These are phyloP conservation scores for Coemansia sp. DNA, from an alignment of 192 early-diverging fungal genomes.

Conservation along the genomic window DNA sequence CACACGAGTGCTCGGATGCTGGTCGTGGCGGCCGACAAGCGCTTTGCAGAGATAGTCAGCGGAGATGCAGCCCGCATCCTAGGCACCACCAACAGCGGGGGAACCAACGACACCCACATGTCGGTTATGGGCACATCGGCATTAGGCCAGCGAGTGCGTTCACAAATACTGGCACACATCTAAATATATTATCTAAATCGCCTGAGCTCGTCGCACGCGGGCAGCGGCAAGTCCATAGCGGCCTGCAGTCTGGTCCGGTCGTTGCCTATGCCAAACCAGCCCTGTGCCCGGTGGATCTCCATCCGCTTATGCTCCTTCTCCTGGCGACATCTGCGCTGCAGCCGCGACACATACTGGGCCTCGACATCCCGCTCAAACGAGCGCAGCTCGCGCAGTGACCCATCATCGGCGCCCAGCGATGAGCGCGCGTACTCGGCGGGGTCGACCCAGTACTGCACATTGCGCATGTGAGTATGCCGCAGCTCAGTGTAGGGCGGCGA, in stretches of 20 bases:
- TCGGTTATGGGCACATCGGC: background rate
- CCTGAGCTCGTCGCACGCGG: slow-evolving; percentile 71
- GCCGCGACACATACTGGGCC: slow-evolving; percentile 59
- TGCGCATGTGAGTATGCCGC: slow-evolving; percentile 59
- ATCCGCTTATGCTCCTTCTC: slow-evolving; percentile 62
- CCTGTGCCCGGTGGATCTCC: slow-evolving; percentile 60
- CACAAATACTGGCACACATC: background rate
- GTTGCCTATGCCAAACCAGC: slow-evolving; percentile 63
- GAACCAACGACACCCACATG: background rate
- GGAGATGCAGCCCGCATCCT: background rate
- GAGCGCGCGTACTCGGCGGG: slow-evolving; percentile 49
- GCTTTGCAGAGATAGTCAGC: background rate
- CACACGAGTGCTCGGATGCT: slow-evolving; percentile 8
- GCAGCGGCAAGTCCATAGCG: slow-evolving; percentile 63
- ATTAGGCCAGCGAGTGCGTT: background rate
- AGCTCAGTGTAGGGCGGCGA: slow-evolving; percentile 51
- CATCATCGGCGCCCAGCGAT: slow-evolving; percentile 16
- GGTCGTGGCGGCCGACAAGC: slow-evolving; percentile 4
- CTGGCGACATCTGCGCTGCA: slow-evolving; percentile 64
- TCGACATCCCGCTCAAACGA: slow-evolving; percentile 77
- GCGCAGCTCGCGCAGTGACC: slow-evolving; percentile 51
- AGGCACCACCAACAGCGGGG: background rate
- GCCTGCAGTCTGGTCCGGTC: slow-evolving; percentile 64
- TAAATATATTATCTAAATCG: slow-evolving; percentile 42
- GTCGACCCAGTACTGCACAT: slow-evolving; percentile 83